These are phyloP conservation scores for Umbilicus rupestris DNA, from an alignment of 164 flowering plant genomes.

Conservation along the genomic window DNA sequence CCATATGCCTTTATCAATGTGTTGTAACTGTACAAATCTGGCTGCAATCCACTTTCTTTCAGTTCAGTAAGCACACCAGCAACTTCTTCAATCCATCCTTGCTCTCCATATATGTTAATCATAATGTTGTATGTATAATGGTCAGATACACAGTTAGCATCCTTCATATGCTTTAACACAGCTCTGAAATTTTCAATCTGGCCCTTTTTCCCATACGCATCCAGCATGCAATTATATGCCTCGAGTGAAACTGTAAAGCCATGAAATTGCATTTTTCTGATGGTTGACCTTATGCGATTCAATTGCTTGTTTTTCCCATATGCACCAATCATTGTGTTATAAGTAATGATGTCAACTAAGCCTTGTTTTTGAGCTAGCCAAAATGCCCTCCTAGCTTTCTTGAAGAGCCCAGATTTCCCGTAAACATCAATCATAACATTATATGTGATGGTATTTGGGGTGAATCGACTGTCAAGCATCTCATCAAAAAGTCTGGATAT, in stretches of 20 bases:
- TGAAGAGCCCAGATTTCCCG: slow-evolving; percentile 65
- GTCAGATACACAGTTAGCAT: slow-evolving; percentile 40
- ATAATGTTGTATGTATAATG: slow-evolving; percentile 72
- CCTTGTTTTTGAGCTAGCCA: slow-evolving; percentile 57
- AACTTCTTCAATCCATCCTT: slow-evolving; percentile 86
- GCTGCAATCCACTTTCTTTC: slow-evolving; percentile 50
- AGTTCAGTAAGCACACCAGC: slow-evolving; percentile 52
- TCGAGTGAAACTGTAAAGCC: slow-evolving; percentile 84
- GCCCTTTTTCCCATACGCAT: slow-evolving; percentile 78
- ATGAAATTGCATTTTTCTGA: slow-evolving; percentile 51
- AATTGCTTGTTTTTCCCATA: slow-evolving; percentile 68
- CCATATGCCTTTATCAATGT: slow-evolving; percentile 92
- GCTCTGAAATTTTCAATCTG: slow-evolving; percentile 55
- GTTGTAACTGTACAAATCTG: slow-evolving; percentile 84
- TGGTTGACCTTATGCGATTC: slow-evolving; percentile 45
- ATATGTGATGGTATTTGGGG: slow-evolving; percentile 55
- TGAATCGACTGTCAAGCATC: slow-evolving; percentile 58
- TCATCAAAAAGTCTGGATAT: slow-evolving; percentile 67
- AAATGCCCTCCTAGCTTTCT: slow-evolving; percentile 53
- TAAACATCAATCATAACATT: slow-evolving; percentile 77
- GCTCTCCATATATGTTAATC: slow-evolving; percentile 81
- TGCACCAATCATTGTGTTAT: slow-evolving; percentile 80
- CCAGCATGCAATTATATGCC: slow-evolving; percentile 86
- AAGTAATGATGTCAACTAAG: slow-evolving; percentile 61
- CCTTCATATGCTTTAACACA: slow-evolving; percentile 58